Percentiles rank a stretch among this genome's conserved stretches.
Evolutionary conservation across 495 filamentous ascomycete species (phyloP).

Genomic region (Wilcoxina mikolae): DNA sequence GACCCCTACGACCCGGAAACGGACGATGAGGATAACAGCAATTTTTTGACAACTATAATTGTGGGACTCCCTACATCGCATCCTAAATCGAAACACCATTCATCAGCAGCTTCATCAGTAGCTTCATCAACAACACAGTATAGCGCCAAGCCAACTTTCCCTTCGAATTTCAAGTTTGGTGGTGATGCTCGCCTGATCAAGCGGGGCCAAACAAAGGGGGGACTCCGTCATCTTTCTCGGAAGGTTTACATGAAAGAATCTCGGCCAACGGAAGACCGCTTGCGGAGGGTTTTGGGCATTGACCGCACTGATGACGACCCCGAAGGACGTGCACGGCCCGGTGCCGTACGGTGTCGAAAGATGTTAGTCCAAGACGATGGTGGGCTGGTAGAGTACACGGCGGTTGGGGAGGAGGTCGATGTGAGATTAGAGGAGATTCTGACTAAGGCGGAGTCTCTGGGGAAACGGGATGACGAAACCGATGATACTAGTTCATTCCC

Average conservation of each 20-base stretch:
- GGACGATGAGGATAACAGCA: background rate
- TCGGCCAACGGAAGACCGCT: constrained; percentile 8
- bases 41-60: background rate
- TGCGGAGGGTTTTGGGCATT: constrained; percentile 17
- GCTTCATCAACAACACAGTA: background rate
- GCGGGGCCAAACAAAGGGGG: background rate
- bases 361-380: constrained; percentile 6
- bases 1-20: background rate
- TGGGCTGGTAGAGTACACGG: background rate
- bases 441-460: too few relatives aligned
- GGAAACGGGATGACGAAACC: too few relatives aligned
- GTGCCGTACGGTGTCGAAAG: constrained; percentile 14
- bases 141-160: constrained; percentile 1
- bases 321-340: background rate
- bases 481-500: too few relatives aligned
- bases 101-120: constrained; percentile 1
- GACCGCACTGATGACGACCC: constrained; percentile 23
- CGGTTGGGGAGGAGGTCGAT: background rate
- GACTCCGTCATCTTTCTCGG: constrained; percentile 11
- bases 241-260: constrained; percentile 16
- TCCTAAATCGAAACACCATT: too few relatives aligned
- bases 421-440: background rate
- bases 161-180: background rate
- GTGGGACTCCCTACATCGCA: constrained; percentile 1
- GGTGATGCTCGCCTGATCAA: background rate